These are phyloP conservation scores for Pseudodiploospora longispora DNA, from an alignment of 2,329 filamentous ascomycete genomes.

Conservation along the genomic window DNA sequence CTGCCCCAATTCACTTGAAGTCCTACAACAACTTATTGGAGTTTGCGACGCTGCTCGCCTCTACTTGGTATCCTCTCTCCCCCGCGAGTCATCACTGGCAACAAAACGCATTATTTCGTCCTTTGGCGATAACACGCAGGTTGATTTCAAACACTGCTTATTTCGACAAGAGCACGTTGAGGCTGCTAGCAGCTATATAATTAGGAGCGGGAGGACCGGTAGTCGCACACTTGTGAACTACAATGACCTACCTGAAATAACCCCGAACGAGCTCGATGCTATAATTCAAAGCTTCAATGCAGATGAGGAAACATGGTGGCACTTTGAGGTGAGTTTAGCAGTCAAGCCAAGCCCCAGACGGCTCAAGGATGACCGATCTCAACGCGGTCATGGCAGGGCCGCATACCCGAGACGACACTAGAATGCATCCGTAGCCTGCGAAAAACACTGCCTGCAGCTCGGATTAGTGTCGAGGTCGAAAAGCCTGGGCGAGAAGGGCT, in stretches of 20 bases:
- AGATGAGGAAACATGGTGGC: constrained; percentile 49
- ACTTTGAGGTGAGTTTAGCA: constrained; percentile 54
- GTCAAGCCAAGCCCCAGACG: not conserved
- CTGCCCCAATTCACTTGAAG: constrained; percentile 62
- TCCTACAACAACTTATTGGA: constrained; percentile 55
- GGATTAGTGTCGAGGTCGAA: constrained; percentile 64
- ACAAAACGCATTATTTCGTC: constrained; percentile 45
- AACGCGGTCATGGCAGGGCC: constrained; percentile 38
- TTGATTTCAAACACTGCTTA: constrained; percentile 49
- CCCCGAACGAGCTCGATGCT: constrained; percentile 46
- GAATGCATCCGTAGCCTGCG: constrained; percentile 52
- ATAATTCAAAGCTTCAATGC: constrained; percentile 31
- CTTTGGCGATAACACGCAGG: constrained; percentile 33
- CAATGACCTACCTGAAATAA: constrained; percentile 63
- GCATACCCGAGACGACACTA: constrained; percentile 52
- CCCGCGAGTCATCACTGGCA: constrained; percentile 41
- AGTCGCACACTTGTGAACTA: constrained; percentile 65
- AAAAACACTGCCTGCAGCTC: constrained; percentile 31
- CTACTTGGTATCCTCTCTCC: constrained; percentile 46
- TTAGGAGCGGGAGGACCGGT: constrained; percentile 50
- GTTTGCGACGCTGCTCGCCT: constrained; percentile 19
- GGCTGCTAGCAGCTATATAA: constrained; percentile 61
- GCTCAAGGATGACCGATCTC: not conserved
- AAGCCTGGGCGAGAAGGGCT: constrained; percentile 57
- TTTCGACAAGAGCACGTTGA: constrained; percentile 46